These are phyloP conservation scores for Fomitopsis schrenkii DNA, from an alignment of 1,284 basidiomycete genomes.

Conservation along the genomic window DNA sequence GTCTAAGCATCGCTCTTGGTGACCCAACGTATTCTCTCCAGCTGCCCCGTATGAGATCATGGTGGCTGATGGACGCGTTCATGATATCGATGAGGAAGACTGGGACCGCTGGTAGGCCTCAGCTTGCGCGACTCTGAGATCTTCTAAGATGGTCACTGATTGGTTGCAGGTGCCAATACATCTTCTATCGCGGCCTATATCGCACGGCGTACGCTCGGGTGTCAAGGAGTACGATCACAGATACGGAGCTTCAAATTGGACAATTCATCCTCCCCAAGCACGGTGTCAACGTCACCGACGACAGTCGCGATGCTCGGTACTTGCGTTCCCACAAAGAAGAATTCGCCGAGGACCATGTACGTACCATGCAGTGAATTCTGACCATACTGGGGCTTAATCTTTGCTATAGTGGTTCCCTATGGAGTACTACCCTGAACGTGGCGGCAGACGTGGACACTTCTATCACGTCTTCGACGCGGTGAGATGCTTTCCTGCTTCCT, in stretches of 20 bases:
- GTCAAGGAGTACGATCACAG: constrained; percentile 69
- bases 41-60: constrained; percentile 86
- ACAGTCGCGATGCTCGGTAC: constrained; percentile 62
- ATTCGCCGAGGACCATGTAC: constrained; percentile 58
- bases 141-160: not conserved
- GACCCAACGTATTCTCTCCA: constrained; percentile 20
- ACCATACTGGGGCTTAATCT: not conserved
- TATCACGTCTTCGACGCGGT: constrained; percentile 77
- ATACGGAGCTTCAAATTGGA: constrained; percentile 76
- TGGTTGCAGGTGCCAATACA: constrained; percentile 81
- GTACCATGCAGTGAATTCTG: constrained; percentile 17
- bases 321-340: constrained; percentile 63
- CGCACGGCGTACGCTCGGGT: constrained; percentile 73
- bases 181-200: constrained; percentile 80
- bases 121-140: not conserved
- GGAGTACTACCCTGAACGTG: constrained; percentile 58
- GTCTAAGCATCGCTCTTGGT: not conserved
- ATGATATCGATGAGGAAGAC: constrained; percentile 76
- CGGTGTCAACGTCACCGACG: constrained; percentile 49
- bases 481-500: not conserved
- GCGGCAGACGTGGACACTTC: constrained; percentile 64
- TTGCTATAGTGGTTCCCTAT: constrained; percentile 66
- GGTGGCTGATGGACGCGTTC: constrained; percentile 63
- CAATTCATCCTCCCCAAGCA: constrained; percentile 74
- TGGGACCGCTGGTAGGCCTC: constrained; percentile 61